These are phyloP conservation scores for Calophaca sinica DNA, from an alignment of 306 rosid species.

Conservation along the genomic window DNA sequence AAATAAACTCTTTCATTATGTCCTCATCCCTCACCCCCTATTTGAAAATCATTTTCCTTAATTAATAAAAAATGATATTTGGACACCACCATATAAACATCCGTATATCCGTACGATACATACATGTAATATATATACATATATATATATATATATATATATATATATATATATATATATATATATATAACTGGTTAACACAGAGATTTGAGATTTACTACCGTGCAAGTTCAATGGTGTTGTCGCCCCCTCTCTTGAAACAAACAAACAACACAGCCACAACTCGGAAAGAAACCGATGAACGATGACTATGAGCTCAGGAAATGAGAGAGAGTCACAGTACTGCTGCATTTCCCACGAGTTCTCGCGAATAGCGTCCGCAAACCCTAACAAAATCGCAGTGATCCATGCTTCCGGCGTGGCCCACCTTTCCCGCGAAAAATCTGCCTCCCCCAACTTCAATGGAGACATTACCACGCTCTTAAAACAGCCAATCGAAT, in stretches of 20 bases:
- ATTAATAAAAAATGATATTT: no score
- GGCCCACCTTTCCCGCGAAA: conserved; percentile 47
- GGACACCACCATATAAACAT: no score
- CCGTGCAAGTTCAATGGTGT: no score
- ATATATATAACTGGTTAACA: no score
- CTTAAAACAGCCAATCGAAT: conserved; percentile 44
- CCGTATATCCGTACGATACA: no score
- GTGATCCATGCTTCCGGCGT: conserved; percentile 73
- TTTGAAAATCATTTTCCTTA: no score
- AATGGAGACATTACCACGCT: conserved; percentile 31
- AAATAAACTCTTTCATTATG: no score
- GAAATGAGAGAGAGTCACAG: not conserved
- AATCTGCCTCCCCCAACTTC: conserved; percentile 24
- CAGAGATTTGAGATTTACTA: no score
- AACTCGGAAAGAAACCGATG: conserved; percentile 22
- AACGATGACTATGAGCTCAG: conserved; percentile 31
- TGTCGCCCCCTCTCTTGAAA: not conserved
- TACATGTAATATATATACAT: no score
- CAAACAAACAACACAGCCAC: not conserved
- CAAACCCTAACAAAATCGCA: conserved; percentile 69
- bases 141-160: no score
- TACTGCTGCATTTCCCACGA: conserved; percentile 76
- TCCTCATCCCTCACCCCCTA: no score
- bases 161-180: no score
- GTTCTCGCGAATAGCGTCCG: conserved; percentile 60